Base-by-base conservation (phyloP, 176 grass and related monocot species). In the Echinochloa phyllopogon region DNA sequence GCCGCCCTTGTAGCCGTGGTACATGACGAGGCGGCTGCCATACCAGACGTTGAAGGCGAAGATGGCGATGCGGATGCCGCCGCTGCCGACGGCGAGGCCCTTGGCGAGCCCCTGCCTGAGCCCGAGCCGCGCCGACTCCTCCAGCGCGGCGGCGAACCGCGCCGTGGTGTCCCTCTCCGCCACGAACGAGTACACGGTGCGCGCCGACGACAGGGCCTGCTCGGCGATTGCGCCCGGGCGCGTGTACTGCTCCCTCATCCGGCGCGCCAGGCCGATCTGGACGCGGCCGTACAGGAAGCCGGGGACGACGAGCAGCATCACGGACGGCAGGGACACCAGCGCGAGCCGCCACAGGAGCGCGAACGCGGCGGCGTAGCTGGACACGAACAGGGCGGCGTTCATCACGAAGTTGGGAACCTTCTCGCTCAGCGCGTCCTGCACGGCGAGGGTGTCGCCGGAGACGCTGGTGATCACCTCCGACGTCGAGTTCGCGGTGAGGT, bases 41-140 rank as follows among this genome's bases (percentile, higher is more conserved):
- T 98, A 98, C 95, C 93, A 98, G n/a, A 93, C 79, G 60, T 88
- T 86, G 83, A 98, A 98, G 0, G 93, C 95, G 82, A 89, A 98
- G 63, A 98, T 93, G 48, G 92, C 81, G 66, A 98, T 95, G 76
- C 89, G 94, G 70, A 98, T 88, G 68, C 95, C 88, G 39, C 93
- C 93, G 83, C 95, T 98, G 39, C 95, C 95, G 37, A 98, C 14
- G 55, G 95, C 92, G 38, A 98, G 18, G 40, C 95, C 95, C 55
- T 58, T 58, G 55, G 55, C 55, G 55, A 58, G 55, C 3, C 55
- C 55, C 55, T 58, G 55, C 55, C 89, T 98, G 63, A 98, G 55
- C 12, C 95, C 95, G 16, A 98, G 92, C 69, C 83, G 63, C 15
- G 79, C 76, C n/a, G 92, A 95, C 82, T 91, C 89, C 52, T 98